Percentiles rank a stretch among this genome's conserved stretches.
Evolutionary conservation across 129 eudicot genomes (phyloP).

Genomic region (Saussurea involucrata): DNA sequence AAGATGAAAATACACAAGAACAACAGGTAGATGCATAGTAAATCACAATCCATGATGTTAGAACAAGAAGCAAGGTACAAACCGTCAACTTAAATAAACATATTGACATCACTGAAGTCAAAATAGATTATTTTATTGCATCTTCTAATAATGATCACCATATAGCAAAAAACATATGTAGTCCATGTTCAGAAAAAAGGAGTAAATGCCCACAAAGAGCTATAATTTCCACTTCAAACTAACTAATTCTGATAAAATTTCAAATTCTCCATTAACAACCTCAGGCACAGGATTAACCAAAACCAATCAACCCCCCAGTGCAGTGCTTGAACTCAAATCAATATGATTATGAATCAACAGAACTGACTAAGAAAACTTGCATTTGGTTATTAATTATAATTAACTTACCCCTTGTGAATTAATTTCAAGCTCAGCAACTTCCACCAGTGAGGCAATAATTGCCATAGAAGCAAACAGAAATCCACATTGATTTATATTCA

Average conservation of each 20-base stretch:
- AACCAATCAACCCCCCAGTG: background rate
- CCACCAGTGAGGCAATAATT: background rate
- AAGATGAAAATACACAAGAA: background rate
- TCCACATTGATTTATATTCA: background rate
- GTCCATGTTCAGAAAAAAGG: background rate
- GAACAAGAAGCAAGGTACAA: background rate
- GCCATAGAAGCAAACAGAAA: background rate
- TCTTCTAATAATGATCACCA: background rate
- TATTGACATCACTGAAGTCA: background rate
- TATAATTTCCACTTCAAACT: background rate
- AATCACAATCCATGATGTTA: background rate
- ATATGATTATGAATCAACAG: background rate
- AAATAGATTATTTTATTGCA: background rate
- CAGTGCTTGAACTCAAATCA: background rate
- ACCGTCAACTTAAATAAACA: background rate
- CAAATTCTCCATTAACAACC: background rate
- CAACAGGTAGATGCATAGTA: background rate
- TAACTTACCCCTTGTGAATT: background rate
- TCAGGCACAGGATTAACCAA: background rate
- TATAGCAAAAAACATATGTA: background rate
- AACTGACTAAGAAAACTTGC: background rate
- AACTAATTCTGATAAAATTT: background rate
- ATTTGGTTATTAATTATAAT: background rate
- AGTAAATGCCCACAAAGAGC: background rate
- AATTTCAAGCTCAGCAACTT: background rate